phyloP scores from a whole-genome alignment of 176 grass and related monocot genomes.

The Carex cristatella region DNA sequence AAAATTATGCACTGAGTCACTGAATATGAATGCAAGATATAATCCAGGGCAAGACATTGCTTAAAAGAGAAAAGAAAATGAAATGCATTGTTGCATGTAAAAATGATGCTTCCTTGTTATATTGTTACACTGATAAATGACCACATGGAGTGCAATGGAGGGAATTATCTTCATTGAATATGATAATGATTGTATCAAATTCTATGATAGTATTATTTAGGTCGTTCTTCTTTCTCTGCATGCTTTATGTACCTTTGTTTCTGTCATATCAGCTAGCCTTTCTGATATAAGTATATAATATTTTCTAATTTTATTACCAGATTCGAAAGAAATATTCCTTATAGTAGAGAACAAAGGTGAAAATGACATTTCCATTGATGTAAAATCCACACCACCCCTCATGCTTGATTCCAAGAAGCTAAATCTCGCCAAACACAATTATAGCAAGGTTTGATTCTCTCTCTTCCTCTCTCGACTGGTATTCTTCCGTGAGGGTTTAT shows the following conservation, averaged over 20 bases:
- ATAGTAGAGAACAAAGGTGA: slow-evolving; percentile 44
- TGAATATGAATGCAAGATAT: too few species aligned
- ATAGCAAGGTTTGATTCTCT: slow-evolving; percentile 33
- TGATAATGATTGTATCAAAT: not conserved
- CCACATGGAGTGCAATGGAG: not conserved
- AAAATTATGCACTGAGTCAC: too few species aligned
- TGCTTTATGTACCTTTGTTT: not conserved
- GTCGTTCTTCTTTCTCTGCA: not conserved
- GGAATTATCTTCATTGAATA: not conserved
- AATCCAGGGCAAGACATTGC: too few species aligned
- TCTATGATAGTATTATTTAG: not conserved
- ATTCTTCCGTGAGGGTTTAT: not conserved
- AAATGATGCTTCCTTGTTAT: not conserved
- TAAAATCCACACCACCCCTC: slow-evolving; percentile 32
- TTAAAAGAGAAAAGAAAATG: too few species aligned
- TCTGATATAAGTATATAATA: not conserved
- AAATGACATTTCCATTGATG: slow-evolving; percentile 26
- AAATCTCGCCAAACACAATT: slow-evolving; percentile 19
- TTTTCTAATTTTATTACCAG: slow-evolving; percentile 37
- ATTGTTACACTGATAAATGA: not conserved
- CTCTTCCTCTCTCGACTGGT: not conserved
- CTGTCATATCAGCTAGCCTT: not conserved
- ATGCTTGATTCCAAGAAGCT: slow-evolving; percentile 7
- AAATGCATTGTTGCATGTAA: not conserved
- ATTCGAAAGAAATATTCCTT: slow-evolving; percentile 32